Conservation (phyloP, 805 yeast genomes). For the Candida nanaspora region DNA sequence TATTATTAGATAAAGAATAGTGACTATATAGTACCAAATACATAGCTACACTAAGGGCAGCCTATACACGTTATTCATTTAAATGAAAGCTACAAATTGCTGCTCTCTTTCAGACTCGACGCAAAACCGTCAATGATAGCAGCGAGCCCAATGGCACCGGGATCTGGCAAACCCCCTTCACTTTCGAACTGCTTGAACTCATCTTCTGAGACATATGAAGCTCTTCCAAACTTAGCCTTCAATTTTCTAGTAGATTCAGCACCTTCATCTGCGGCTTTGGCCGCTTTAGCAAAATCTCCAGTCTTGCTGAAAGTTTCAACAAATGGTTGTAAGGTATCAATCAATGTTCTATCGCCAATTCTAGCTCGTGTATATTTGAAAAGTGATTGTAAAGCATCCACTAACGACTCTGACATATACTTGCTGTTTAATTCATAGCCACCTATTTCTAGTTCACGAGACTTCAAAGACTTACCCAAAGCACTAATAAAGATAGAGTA, state of each 20-base stretch:
- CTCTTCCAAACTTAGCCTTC: conserved; percentile 88
- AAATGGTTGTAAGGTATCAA: conserved; percentile 87
- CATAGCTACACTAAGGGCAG: too few species aligned
- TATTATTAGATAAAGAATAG: too few species aligned
- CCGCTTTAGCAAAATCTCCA: conserved; percentile 51
- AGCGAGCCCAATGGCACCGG: conserved; percentile 86
- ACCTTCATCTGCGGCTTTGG: conserved; percentile 63
- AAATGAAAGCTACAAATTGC: conserved; percentile 1
- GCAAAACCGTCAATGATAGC: conserved; percentile 26
- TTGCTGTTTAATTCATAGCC: conserved; percentile 24
- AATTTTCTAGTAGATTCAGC: conserved; percentile 68
- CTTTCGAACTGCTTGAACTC: conserved; percentile 42
- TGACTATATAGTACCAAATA: too few species aligned
- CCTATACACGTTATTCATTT: too few species aligned
- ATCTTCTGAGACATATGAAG: conserved; percentile 73
- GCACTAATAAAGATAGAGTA: conserved; percentile 83
- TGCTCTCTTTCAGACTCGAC: conserved; percentile 9
- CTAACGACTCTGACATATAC: conserved; percentile 41
- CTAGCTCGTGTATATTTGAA: conserved; percentile 87
- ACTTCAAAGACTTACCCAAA: conserved; percentile 45
- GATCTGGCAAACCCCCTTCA: conserved; percentile 82
- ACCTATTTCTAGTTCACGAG: conserved; percentile 29
- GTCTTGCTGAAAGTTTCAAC: conserved; percentile 50
- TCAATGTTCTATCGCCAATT: conserved; percentile 79
- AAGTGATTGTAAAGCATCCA: conserved; percentile 60